Conservation (phyloP, 257 asterid species). For the Przewalskia tangutica region DNA sequence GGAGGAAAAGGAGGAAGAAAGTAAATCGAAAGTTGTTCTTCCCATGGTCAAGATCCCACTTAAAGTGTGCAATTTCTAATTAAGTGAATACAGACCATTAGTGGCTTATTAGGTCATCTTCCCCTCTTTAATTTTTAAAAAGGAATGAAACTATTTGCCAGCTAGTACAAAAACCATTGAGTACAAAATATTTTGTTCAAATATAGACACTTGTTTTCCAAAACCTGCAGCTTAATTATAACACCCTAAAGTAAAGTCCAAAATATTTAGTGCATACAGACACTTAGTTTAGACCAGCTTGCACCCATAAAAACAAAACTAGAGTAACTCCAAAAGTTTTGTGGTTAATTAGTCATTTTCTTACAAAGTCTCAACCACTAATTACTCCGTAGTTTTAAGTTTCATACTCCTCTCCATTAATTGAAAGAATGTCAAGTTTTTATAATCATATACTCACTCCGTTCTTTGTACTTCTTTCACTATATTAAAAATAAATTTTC, state of each 20-base stretch:
- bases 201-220: neutral
- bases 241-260: neutral
- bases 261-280: neutral
- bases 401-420: neutral
- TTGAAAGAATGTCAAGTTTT: no score
- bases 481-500: no score
- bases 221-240: neutral
- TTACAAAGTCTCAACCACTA: neutral
- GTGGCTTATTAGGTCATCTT: neutral
- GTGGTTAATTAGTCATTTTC: neutral
- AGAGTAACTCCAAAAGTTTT: neutral
- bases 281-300: neutral
- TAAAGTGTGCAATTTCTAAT: no score
- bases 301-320: neutral
- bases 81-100: no score
- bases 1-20: neutral
- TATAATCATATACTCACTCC: no score
- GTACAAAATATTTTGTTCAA: neutral
- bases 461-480: no score
- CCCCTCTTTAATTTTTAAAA: no score
- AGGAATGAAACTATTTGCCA: neutral
- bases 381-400: neutral
- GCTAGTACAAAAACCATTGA: neutral
- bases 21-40: neutral
- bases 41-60: neutral